Percentiles rank a stretch among this genome's conserved stretches.
phyloP scores from a whole-genome alignment of 1,284 basidiomycete genomes.

The Ustilago lituana region DNA sequence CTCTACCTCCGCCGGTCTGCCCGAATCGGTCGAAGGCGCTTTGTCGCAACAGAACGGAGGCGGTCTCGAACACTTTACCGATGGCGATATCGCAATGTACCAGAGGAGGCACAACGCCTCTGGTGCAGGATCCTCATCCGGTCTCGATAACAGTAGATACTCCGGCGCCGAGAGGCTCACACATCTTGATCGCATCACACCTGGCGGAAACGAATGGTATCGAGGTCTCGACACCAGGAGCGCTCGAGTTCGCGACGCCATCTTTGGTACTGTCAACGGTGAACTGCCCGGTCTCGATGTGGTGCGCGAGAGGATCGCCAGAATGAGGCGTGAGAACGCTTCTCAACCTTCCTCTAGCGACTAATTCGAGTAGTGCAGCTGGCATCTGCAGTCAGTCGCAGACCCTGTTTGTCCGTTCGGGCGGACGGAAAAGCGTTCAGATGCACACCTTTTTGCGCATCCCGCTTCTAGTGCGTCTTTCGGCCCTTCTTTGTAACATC shows the following conservation, averaged over 20 bases:
- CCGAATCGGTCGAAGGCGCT: neutral
- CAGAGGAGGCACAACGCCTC: slow-evolving; percentile 37
- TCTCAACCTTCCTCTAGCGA: slow-evolving; percentile 5
- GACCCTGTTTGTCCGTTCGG: too few relatives aligned
- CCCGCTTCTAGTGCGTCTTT: too few relatives aligned
- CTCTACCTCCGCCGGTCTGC: neutral
- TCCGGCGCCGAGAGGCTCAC: slow-evolving; percentile 43
- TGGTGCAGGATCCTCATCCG: slow-evolving; percentile 22
- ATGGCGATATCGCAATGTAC: slow-evolving; percentile 48
- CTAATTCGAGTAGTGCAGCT: too few relatives aligned
- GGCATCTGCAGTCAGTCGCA: too few relatives aligned
- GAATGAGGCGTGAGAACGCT: slow-evolving; percentile 31
- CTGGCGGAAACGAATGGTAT: slow-evolving; percentile 50
- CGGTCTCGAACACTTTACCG: slow-evolving; percentile 38
- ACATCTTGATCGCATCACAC: slow-evolving; percentile 38
- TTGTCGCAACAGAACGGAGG: slow-evolving; percentile 10
- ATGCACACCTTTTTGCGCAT: too few relatives aligned
- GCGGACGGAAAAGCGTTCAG: too few relatives aligned
- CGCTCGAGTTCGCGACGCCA: slow-evolving; percentile 63
- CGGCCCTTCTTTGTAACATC: neutral
- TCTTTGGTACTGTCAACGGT: slow-evolving; percentile 65
- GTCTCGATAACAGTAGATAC: slow-evolving; percentile 39
- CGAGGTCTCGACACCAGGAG: slow-evolving; percentile 44
- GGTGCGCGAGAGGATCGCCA: slow-evolving; percentile 56
- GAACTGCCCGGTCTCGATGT: slow-evolving; percentile 64